These are phyloP conservation scores for Exophiala aquamarina DNA, from an alignment of 2,329 filamentous ascomycete species.

Conservation along the genomic window DNA sequence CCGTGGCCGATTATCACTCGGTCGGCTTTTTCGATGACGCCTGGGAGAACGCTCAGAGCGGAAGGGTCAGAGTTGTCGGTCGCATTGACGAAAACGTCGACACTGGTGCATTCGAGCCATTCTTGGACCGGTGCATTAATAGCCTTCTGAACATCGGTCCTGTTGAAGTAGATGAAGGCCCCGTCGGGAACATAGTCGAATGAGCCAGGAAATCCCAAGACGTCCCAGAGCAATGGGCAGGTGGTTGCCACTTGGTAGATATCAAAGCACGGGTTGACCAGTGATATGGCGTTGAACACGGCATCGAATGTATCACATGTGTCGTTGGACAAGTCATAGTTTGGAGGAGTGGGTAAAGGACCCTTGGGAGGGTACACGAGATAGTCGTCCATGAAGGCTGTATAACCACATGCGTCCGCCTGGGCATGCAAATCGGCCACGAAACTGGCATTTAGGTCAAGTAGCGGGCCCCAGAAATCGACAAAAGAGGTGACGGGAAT, in stretches of 20 bases:
- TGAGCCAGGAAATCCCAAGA: slow-evolving; percentile 67
- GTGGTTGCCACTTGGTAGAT: slow-evolving; percentile 71
- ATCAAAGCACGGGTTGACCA: slow-evolving; percentile 76
- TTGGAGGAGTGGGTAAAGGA: slow-evolving; percentile 55
- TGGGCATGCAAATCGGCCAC: slow-evolving; percentile 40
- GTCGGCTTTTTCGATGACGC: slow-evolving; percentile 70
- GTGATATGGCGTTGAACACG: slow-evolving; percentile 54
- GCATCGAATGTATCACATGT: slow-evolving; percentile 61
- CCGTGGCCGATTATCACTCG: slow-evolving; percentile 75
- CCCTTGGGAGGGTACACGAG: slow-evolving; percentile 68
- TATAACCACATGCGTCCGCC: slow-evolving; percentile 48
- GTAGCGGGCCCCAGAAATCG: slow-evolving; percentile 42
- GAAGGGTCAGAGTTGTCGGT: slow-evolving; percentile 50
- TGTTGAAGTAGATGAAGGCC: slow-evolving; percentile 67
- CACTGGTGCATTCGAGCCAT: slow-evolving; percentile 58
- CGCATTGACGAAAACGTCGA: slow-evolving; percentile 47
- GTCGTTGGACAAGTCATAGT: slow-evolving; percentile 41
- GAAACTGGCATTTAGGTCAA: slow-evolving; percentile 48
- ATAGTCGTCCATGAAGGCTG: slow-evolving; percentile 47
- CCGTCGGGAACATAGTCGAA: slow-evolving; percentile 64
- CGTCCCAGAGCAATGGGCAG: slow-evolving; percentile 70
- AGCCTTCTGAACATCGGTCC: slow-evolving; percentile 66
- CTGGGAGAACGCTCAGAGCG: slow-evolving; percentile 60
- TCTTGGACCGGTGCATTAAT: slow-evolving; percentile 61
- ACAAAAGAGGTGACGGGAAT: slow-evolving; percentile 43